Evolutionary conservation across 768 basidiomycete genomes (phyloP).

Genomic region (Rhodosporidiobolus odoratus): DNA sequence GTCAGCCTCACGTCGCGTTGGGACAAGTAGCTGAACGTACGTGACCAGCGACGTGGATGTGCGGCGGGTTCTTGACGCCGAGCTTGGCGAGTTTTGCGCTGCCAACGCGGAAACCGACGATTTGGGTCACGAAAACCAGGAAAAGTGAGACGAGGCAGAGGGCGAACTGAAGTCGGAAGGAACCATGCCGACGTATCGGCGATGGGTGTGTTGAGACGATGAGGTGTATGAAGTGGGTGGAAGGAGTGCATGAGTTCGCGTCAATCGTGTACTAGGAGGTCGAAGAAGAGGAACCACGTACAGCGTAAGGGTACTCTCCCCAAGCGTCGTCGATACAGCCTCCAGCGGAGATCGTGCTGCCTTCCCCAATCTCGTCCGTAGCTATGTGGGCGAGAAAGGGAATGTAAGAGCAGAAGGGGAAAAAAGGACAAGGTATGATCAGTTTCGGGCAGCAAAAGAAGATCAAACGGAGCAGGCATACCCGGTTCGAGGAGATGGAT

Average conservation of each 20-base stretch:
- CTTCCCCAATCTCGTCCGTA: conserved; percentile 27
- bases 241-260: background rate
- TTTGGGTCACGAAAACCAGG: conserved; percentile 39
- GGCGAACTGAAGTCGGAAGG: conserved; percentile 25
- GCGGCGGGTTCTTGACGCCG: conserved; percentile 17
- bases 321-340: conserved; percentile 42
- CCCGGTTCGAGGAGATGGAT: conserved; percentile 42
- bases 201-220: too few species aligned
- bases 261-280: background rate
- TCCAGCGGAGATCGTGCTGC: conserved; percentile 22
- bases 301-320: conserved; percentile 43
- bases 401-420: background rate
- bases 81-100: conserved; percentile 36
- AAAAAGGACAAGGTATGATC: too few species aligned
- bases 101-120: conserved; percentile 41
- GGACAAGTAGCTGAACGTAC: too few species aligned
- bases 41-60: conserved; percentile 28
- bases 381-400: conserved; percentile 18
- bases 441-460: background rate
- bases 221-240: too few species aligned
- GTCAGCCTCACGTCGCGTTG: too few species aligned
- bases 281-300: background rate
- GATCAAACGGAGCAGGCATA: background rate
- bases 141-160: conserved; percentile 43
- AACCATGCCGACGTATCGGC: too few species aligned